phyloP scores from a whole-genome alignment of 2,329 filamentous ascomycete species.

The Xylariaceae sp. region DNA sequence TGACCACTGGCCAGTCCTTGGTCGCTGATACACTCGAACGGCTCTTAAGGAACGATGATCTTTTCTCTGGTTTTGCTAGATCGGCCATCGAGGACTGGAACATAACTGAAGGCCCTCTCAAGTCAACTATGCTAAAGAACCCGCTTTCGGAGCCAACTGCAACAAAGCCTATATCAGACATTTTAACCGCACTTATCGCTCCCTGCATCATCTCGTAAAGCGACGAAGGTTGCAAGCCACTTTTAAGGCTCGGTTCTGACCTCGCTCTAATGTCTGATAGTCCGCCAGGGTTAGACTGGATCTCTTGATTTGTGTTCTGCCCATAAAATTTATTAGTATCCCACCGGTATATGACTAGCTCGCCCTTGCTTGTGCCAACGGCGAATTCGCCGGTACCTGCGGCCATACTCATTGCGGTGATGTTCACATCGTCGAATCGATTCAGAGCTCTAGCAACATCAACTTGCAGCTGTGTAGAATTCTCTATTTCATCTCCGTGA shows the following conservation, averaged over 20 bases:
- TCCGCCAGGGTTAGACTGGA: constrained; percentile 67
- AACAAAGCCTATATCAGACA: constrained; percentile 93
- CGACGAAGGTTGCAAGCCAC: constrained; percentile 80
- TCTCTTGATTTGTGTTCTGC: constrained; percentile 59
- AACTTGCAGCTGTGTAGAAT: constrained; percentile 78
- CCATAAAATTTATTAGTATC: constrained; percentile 78
- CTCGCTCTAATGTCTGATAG: constrained; percentile 77
- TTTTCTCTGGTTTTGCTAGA: constrained; percentile 77
- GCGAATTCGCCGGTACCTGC: constrained; percentile 84
- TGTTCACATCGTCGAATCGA: constrained; percentile 76
- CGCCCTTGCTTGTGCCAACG: constrained; percentile 81
- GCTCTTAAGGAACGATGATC: constrained; percentile 71
- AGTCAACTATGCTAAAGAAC: constrained; percentile 79
- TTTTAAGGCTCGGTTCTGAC: constrained; percentile 74
- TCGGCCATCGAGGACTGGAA: constrained; percentile 75
- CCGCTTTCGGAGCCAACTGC: constrained; percentile 86
- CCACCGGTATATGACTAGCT: constrained; percentile 87
- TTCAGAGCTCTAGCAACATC: constrained; percentile 84
- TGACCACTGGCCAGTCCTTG: constrained; percentile 77
- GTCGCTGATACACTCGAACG: constrained; percentile 54
- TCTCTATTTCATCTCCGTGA: constrained; percentile 92
- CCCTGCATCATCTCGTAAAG: constrained; percentile 86
- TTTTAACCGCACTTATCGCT: constrained; percentile 76
- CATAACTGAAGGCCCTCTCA: constrained; percentile 86
- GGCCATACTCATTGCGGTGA: constrained; percentile 81